Evolutionary conservation across 2,329 filamentous ascomycete species (phyloP).

Genomic region (Fusarium sp.): DNA sequence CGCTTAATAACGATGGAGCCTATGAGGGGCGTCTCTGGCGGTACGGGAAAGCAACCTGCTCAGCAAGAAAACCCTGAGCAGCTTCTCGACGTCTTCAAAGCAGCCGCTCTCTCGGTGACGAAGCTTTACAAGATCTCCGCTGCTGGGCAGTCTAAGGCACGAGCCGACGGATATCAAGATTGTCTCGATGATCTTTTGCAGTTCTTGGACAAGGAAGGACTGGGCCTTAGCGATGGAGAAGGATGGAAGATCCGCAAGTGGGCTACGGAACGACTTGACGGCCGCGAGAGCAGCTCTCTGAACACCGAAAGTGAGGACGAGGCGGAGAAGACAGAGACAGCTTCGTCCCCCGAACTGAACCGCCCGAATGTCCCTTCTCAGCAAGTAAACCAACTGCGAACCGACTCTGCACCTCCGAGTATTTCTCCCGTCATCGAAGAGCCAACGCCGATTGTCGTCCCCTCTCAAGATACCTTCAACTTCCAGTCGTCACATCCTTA

Average conservation of each 20-base stretch:
- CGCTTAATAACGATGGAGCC: slow-evolving; percentile 45
- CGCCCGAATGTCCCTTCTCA: slow-evolving; percentile 59
- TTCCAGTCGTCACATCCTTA: slow-evolving; percentile 74
- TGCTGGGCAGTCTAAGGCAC: slow-evolving; percentile 78
- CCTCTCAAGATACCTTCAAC: slow-evolving; percentile 71
- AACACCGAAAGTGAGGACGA: slow-evolving; percentile 77
- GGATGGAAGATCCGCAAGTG: slow-evolving; percentile 71
- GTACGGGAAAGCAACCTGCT: slow-evolving; percentile 46
- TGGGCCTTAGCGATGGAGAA: slow-evolving; percentile 84
- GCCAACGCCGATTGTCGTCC: slow-evolving; percentile 58
- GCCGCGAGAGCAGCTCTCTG: slow-evolving; percentile 64
- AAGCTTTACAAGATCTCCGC: slow-evolving; percentile 95
- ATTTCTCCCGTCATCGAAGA: slow-evolving; percentile 44
- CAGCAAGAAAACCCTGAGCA: slow-evolving; percentile 64
- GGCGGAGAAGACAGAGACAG: slow-evolving; percentile 68
- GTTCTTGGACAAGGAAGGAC: slow-evolving; percentile 84
- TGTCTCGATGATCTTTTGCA: slow-evolving; percentile 89
- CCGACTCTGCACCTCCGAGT: slow-evolving; percentile 45
- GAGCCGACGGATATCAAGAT: slow-evolving; percentile 89
- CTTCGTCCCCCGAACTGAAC: slow-evolving; percentile 68
- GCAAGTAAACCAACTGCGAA: slow-evolving; percentile 37
- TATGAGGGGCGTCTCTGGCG: slow-evolving; percentile 47
- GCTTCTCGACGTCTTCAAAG: slow-evolving; percentile 89
- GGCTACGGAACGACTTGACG: slow-evolving; percentile 76
- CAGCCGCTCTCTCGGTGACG: slow-evolving; percentile 91